Evolutionary conservation across 257 asterid genomes (phyloP).

Genomic region (Lithospermum erythrorhizon): DNA sequence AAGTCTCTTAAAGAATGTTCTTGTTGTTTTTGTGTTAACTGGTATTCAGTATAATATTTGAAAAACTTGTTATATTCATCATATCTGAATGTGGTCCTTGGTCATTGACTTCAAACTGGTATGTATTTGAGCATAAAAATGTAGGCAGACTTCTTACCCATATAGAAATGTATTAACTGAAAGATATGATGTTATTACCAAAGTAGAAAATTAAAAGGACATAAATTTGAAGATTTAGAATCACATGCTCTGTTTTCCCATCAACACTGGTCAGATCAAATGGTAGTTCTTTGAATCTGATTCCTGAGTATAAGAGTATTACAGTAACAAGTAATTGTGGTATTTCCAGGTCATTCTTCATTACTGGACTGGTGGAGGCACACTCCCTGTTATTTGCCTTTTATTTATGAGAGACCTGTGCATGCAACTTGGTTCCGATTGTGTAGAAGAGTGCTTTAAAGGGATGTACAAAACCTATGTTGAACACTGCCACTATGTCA

Average conservation of each 20-base stretch:
- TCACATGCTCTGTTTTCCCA: background rate
- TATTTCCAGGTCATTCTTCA: conserved; percentile 74
- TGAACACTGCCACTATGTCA: conserved; percentile 70
- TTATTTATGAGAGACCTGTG: conserved; percentile 76
- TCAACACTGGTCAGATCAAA: background rate
- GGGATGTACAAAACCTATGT: conserved; percentile 93
- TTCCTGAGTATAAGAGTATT: background rate
- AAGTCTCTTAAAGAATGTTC: background rate
- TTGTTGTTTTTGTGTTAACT: too few species aligned
- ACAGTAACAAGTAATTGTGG: background rate
- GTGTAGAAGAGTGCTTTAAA: conserved; percentile 74
- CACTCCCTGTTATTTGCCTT: conserved; percentile 82
- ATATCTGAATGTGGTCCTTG: background rate
- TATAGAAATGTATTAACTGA: background rate
- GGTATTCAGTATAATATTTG: too few species aligned
- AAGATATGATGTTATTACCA: too few species aligned
- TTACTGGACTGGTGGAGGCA: conserved; percentile 94
- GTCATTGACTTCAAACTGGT: background rate
- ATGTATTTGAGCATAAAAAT: too few species aligned
- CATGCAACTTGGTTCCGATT: conserved; percentile 64
- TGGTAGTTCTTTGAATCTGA: too few species aligned
- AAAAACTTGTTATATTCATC: background rate
- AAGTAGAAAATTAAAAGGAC: too few species aligned
- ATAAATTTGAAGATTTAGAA: too few species aligned
- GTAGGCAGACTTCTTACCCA: background rate